Base-by-base conservation (phyloP, 192 early-diverging fungal species). In the Lobosporangium transversale region DNA sequence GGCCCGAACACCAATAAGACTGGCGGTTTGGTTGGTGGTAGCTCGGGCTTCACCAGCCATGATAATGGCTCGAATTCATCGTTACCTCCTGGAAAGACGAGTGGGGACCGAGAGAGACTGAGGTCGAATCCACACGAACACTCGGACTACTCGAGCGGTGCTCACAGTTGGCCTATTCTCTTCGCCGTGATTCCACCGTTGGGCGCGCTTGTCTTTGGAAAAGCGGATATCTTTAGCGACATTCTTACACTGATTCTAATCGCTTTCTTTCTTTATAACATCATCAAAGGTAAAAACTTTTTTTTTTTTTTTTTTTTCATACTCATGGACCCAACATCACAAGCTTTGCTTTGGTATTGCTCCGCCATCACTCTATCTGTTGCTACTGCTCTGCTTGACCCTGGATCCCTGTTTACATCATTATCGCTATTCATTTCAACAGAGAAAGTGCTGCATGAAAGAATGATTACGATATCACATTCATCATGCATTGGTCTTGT, bases 111-210 rank as follows among this genome's bases (percentile, higher is more conserved):
- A 40, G 56, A 63, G 20, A 43, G 48, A 8, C 35, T 62, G 1
- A 58, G 70, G 14, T 48, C 81, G 10, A 48, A 50, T 0, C 53
- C 75, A 45, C 76, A 78, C 23, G 81, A 82, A 55, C 53, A 59
- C 0, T 35, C 67, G 4, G 68, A 73, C 27, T 82, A 70, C 65
- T 82, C 81, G 5, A 68, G 50, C 32, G 70, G 73, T 23, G 67
- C 79, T n/a, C 81, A 83, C 62, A 83, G 78, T 48, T 89, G 87
- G 87, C 87, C 87, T 2, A 88, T 88, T 36, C 31, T 84, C 20
- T 79, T 88, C 45, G 87, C 87, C 23, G 70, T 88, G 18, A 50
- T 85, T 14, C 87, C 87, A 3, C 79, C 87, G 0, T 53, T 88
- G 15, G 87, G 87, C 12, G 82, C 85, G 4, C 80, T 88, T 53